Evolutionary conservation across 2,329 filamentous ascomycete genomes (phyloP).

Genomic region (Colletotrichum sp.): DNA sequence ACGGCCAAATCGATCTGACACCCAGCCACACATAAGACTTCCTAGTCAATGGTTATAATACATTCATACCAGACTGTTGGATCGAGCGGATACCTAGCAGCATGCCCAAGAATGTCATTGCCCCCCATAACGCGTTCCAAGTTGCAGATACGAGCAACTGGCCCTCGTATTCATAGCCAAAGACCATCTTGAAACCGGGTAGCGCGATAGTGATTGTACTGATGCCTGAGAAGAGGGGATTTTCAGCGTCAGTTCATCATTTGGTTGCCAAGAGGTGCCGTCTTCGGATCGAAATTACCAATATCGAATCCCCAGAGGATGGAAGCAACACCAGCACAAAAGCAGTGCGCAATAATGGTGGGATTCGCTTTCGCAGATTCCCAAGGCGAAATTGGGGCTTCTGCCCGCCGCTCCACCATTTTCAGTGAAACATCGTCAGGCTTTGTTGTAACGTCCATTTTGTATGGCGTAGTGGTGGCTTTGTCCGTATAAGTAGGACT

Average conservation of each 20-base stretch:
- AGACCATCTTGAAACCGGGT: constrained; percentile 37
- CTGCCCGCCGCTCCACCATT: neutral
- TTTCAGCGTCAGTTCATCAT: no score
- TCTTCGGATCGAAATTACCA: neutral
- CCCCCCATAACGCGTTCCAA: neutral
- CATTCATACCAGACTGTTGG: neutral
- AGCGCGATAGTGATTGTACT: constrained; percentile 24
- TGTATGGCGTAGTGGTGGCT: neutral
- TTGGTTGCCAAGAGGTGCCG: neutral
- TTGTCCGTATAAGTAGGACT: neutral
- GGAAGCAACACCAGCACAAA: neutral
- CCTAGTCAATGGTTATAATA: neutral
- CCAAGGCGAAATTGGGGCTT: neutral
- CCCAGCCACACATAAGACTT: neutral
- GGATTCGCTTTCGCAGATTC: neutral
- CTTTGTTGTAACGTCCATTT: neutral
- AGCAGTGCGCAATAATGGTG: neutral
- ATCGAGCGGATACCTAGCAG: neutral
- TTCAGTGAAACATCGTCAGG: neutral
- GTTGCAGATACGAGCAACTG: constrained; percentile 23
- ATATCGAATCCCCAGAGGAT: neutral
- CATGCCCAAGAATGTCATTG: neutral
- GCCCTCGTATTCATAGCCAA: constrained; percentile 32
- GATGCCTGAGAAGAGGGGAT: neutral
- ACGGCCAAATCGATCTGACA: neutral